These are phyloP conservation scores for Mortierella sp. DNA, from an alignment of 371 early-diverging fungal species.

Conservation along the genomic window DNA sequence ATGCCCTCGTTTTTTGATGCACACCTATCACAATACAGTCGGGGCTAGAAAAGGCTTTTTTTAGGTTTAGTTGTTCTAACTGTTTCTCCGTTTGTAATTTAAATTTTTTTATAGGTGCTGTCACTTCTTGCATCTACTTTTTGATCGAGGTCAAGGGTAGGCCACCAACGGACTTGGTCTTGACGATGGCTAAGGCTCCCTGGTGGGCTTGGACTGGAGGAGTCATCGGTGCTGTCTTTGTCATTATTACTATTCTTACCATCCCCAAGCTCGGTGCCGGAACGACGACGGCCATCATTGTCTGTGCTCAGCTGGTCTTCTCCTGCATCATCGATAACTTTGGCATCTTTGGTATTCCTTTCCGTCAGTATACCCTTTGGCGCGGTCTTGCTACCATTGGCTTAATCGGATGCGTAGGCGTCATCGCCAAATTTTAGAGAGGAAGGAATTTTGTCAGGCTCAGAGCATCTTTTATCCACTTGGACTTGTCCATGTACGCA, in stretches of 20 bases:
- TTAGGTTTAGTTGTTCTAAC: slow-evolving; percentile 3
- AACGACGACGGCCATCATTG: slow-evolving; percentile 62
- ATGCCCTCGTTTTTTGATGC: neutral
- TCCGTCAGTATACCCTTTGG: slow-evolving; percentile 61
- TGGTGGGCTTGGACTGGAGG: slow-evolving; percentile 63
- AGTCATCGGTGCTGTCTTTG: slow-evolving; percentile 63
- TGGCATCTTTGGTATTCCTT: slow-evolving; percentile 57
- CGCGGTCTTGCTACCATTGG: slow-evolving; percentile 65
- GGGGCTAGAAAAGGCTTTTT: neutral
- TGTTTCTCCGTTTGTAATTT: neutral
- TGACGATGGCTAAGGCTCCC: slow-evolving; percentile 39
- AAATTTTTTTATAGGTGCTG: slow-evolving; percentile 28
- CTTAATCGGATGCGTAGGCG: slow-evolving; percentile 62
- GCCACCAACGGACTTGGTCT: slow-evolving; percentile 38
- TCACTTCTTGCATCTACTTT: slow-evolving; percentile 45
- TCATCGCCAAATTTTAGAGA: slow-evolving; percentile 59
- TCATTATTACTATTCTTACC: slow-evolving; percentile 63
- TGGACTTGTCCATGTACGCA: neutral
- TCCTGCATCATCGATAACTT: slow-evolving; percentile 67
- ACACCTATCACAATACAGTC: neutral
- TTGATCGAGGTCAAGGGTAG: slow-evolving; percentile 50
- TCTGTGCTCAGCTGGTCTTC: slow-evolving; percentile 62
- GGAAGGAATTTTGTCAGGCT: neutral
- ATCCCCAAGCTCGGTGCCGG: slow-evolving; percentile 65
- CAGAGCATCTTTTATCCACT: neutral